These are phyloP conservation scores for Suillus occidentalis DNA, from an alignment of 768 basidiomycete genomes.

Conservation along the genomic window DNA sequence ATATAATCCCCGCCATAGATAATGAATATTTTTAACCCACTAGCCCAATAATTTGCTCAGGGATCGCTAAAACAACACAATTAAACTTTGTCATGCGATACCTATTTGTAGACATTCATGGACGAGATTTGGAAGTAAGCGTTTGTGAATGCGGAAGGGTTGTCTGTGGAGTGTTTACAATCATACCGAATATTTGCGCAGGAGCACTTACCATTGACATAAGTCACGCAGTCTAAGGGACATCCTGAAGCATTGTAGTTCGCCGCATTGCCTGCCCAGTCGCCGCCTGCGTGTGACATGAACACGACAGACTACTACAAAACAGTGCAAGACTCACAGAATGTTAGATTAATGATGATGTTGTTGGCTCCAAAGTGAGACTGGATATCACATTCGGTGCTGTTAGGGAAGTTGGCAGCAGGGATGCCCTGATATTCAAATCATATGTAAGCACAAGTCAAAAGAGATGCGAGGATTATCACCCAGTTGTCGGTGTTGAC, in stretches of 20 bases:
- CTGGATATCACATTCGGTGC: conserved; percentile 37
- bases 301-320: conserved; percentile 1
- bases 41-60: not conserved
- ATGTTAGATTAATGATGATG: conserved; percentile 49
- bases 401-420: conserved; percentile 34
- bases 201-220: conserved; percentile 38
- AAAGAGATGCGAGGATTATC: conserved; percentile 1
- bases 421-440: conserved; percentile 29
- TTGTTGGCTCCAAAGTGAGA: conserved; percentile 34
- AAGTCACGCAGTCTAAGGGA: conserved; percentile 44
- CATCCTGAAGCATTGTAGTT: conserved; percentile 50
- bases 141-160: conserved; percentile 62
- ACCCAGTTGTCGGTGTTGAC: conserved; percentile 35
- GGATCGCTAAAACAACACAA: not conserved
- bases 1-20: not conserved
- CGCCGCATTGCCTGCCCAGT: conserved; percentile 50
- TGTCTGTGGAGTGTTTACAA: conserved; percentile 38
- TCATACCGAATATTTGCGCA: not conserved
- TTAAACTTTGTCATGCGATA: not conserved
- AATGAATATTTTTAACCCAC: not conserved
- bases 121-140: conserved; percentile 74
- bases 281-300: conserved; percentile 45
- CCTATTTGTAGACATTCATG: conserved; percentile 50
- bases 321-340: conserved; percentile 46
- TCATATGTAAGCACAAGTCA: not conserved